A percentile compares a stretch with the other conserved stretches of the same genome.
These are phyloP conservation scores for Cornus kousa DNA, from an alignment of 148 eudicot species.

Conservation along the genomic window DNA sequence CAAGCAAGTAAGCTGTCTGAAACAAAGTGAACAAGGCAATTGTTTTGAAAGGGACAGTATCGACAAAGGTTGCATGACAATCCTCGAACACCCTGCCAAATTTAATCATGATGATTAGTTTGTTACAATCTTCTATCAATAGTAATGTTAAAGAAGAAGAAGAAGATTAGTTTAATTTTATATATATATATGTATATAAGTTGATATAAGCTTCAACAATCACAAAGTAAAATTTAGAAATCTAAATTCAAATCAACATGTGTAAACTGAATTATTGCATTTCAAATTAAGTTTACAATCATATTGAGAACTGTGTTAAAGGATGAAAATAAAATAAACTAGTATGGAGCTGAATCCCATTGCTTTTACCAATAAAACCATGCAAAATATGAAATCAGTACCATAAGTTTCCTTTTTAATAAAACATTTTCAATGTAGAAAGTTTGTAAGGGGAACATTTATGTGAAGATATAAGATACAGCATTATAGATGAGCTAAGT, in stretches of 20 bases:
- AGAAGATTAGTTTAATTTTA: neutral
- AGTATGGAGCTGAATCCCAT: neutral
- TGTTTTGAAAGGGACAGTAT: slow-evolving; percentile 86
- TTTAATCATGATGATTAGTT: neutral
- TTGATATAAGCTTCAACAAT: neutral
- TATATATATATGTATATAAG: neutral
- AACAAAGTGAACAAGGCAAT: slow-evolving; percentile 79
- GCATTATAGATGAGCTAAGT: neutral
- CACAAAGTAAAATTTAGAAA: neutral
- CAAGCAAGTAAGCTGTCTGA: slow-evolving; percentile 76
- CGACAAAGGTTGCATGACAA: slow-evolving; percentile 84
- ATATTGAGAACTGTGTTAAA: neutral
- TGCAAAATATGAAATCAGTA: neutral
- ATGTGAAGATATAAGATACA: neutral
- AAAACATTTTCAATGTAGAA: neutral
- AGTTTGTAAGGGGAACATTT: neutral
- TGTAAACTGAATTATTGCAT: neutral
- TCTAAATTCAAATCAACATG: neutral
- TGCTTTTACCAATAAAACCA: neutral
- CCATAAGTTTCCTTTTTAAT: neutral
- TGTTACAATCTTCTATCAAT: neutral
- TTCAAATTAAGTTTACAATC: neutral
- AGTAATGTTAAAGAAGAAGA: neutral
- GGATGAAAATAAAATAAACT: neutral
- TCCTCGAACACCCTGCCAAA: slow-evolving; percentile 70